Evolutionary conservation across 768 basidiomycete genomes (phyloP).

Genomic region (Lentinula edodes): DNA sequence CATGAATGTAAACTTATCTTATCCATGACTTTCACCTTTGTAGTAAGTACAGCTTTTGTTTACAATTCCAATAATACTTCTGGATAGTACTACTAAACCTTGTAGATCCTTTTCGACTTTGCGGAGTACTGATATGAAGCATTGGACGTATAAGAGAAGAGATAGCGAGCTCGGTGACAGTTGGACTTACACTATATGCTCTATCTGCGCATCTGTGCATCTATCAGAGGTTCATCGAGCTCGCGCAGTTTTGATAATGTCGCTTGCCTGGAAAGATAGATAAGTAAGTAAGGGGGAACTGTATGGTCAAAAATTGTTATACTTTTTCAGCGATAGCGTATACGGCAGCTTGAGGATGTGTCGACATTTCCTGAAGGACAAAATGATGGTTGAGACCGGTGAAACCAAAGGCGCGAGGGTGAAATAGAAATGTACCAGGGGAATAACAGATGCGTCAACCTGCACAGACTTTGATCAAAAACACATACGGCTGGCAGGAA

Average conservation of each 20-base stretch:
- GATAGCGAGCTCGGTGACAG: no score
- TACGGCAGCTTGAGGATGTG: not conserved
- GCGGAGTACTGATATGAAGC: no score
- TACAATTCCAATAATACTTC: no score
- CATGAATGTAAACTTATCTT: no score
- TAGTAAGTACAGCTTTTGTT: no score
- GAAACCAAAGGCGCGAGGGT: not conserved
- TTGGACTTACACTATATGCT: no score
- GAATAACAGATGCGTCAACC: slow-evolving; percentile 2
- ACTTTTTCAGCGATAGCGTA: slow-evolving; percentile 7
- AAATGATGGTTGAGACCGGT: not conserved
- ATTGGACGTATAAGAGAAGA: no score
- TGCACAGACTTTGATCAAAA: not conserved
- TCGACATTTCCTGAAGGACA: not conserved
- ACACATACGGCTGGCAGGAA: not conserved
- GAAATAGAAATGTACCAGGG: not conserved
- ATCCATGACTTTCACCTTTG: no score
- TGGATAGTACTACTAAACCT: no score
- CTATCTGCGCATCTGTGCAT: no score
- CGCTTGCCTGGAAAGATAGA: not conserved
- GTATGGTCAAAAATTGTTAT: not conserved
- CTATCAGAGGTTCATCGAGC: not conserved
- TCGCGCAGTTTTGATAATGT: not conserved
- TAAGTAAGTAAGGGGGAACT: no score
- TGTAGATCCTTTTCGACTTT: no score